Evolutionary conservation across 2,329 filamentous ascomycete species (phyloP).

Genomic region (Fusarium mangiferae): DNA sequence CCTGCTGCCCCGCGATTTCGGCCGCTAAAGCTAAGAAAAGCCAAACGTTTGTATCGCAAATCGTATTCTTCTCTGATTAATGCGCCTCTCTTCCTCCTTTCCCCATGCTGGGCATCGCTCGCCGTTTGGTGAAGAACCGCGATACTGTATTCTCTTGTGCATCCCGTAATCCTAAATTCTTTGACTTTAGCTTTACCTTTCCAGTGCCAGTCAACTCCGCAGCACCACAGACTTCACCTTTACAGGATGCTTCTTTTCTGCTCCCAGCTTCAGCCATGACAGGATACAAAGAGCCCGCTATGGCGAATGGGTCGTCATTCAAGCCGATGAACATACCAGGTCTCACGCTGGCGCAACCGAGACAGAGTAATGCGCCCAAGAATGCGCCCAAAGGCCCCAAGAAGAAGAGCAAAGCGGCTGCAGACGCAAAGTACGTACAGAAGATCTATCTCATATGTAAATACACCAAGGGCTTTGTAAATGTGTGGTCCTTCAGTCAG

Average conservation of each 20-base stretch:
- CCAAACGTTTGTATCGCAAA: constrained; percentile 4
- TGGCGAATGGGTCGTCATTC: not conserved
- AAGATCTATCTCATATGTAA: not conserved
- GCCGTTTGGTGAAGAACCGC: not conserved
- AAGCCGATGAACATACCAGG: constrained; percentile 26
- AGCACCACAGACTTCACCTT: not conserved
- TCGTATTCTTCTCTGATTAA: not conserved
- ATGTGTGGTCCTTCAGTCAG: too few relatives aligned
- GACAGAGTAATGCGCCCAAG: not conserved
- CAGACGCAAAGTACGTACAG: not conserved
- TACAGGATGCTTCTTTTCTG: constrained; percentile 23
- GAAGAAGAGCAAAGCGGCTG: not conserved
- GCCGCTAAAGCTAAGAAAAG: constrained; percentile 9
- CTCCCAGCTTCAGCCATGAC: constrained; percentile 15
- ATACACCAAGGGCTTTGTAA: not conserved
- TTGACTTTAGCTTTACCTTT: not conserved
- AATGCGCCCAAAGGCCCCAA: constrained; percentile 1
- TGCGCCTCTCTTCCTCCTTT: not conserved
- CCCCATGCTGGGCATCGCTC: constrained; percentile 18
- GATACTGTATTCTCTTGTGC: not conserved
- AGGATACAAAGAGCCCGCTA: not conserved
- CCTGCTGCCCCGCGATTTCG: constrained; percentile 16
- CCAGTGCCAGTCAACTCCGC: not conserved
- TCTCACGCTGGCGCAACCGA: constrained; percentile 25
- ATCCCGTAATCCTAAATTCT: not conserved